Evolutionary conservation across 129 eudicot species (phyloP).

Genomic region (Tagetes patula): DNA sequence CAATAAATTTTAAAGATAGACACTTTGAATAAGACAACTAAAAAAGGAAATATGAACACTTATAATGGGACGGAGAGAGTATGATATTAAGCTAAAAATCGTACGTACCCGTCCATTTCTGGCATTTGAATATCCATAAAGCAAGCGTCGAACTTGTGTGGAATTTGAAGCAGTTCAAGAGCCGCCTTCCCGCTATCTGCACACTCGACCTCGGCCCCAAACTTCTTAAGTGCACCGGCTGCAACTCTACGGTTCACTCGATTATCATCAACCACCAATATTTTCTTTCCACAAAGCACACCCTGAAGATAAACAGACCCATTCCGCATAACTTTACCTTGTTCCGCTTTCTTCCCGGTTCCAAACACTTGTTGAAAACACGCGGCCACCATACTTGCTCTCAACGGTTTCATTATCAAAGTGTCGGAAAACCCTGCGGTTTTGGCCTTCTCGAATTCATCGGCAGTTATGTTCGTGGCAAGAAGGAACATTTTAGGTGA

Average conservation of each 20-base stretch:
- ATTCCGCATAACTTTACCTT: slow-evolving; percentile 42
- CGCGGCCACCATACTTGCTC: slow-evolving; percentile 86
- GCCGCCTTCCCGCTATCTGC: slow-evolving; percentile 84
- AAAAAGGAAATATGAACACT: too few relatives aligned
- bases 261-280: slow-evolving; percentile 86
- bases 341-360: slow-evolving; percentile 37
- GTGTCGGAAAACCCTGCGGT: slow-evolving; percentile 71
- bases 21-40: too few relatives aligned
- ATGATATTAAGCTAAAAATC: too few relatives aligned
- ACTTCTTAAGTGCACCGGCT: slow-evolving; percentile 82
- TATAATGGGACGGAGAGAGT: too few relatives aligned
- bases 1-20: too few relatives aligned
- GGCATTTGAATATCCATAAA: slow-evolving; percentile 99
- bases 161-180: slow-evolving; percentile 57
- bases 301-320: slow-evolving; percentile 47
- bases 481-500: slow-evolving; percentile 67
- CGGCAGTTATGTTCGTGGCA: slow-evolving; percentile 60
- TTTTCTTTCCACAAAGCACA: slow-evolving; percentile 67
- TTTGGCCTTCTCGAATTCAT: slow-evolving; percentile 62
- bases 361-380: slow-evolving; percentile 72
- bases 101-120: slow-evolving; percentile 87
- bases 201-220: slow-evolving; percentile 75
- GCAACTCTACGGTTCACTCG: slow-evolving; percentile 87
- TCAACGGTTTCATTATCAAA: slow-evolving; percentile 76
- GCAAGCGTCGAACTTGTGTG: slow-evolving; percentile 77